These are phyloP conservation scores for Chaetomiaceae sp. DNA, from an alignment of 2,329 filamentous ascomycete species.

Conservation along the genomic window DNA sequence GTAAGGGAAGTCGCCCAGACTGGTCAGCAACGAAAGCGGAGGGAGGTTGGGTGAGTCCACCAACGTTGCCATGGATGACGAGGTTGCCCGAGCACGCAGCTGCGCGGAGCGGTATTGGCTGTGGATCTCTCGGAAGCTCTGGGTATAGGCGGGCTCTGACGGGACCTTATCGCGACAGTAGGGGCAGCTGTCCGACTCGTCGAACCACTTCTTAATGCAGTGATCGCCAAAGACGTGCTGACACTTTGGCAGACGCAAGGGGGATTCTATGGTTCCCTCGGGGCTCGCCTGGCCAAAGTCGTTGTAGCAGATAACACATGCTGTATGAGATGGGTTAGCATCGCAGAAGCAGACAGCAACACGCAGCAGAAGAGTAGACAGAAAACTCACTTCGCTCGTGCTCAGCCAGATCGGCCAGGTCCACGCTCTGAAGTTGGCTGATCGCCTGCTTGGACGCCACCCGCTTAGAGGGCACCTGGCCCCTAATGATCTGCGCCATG, in stretches of 20 bases:
- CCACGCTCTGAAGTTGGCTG: constrained; percentile 40
- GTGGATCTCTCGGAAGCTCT: constrained; percentile 6
- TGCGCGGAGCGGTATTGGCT: constrained; percentile 7
- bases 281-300: constrained; percentile 52
- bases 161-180: constrained; percentile 58
- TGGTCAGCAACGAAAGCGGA: no score
- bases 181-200: constrained; percentile 56
- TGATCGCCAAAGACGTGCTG: constrained; percentile 58
- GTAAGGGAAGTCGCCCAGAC: background rate
- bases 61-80: background rate
- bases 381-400: constrained; percentile 41
- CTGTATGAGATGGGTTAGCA: constrained; percentile 31
- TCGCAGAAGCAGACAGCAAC: constrained; percentile 2
- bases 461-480: constrained; percentile 37
- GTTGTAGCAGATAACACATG: constrained; percentile 59
- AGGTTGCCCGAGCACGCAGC: background rate
- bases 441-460: constrained; percentile 44
- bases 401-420: constrained; percentile 39
- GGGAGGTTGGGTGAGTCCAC: background rate
- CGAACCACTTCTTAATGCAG: constrained; percentile 61
- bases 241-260: constrained; percentile 54
- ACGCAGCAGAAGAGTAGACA: background rate
- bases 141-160: constrained; percentile 35
- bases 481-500: constrained; percentile 42
- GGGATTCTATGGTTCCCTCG: constrained; percentile 51